Base-by-base conservation (phyloP, 148 eudicot species). In the Rhododendron ferrugineum region DNA sequence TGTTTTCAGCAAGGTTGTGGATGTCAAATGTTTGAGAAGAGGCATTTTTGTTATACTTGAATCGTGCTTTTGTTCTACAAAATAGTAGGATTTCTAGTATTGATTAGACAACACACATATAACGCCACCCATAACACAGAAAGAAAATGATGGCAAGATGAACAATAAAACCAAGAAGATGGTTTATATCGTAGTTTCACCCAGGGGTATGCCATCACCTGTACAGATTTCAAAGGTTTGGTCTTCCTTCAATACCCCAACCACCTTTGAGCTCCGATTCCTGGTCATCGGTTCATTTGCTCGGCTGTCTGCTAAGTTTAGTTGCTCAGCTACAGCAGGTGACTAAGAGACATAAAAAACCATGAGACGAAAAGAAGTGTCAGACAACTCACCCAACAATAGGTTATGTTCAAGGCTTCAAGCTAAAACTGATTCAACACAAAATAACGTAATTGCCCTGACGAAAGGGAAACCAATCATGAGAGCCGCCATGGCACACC, bases 331-430 rank as follows among this genome's bases (percentile, higher is more conserved):
- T 75, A 81, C 83, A 62, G 66, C 64, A 72, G 87, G 81, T 10
- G 88, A 84, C 94, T 92, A 56, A 30, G 60, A 76, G 47, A 87
- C 56, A 78, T 58, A 82, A 74, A 82, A 50, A 79, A 78, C n/a
- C 56, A 82, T 9, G 30, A 83, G 20, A 78, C 13, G 2, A 52
- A n/a, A 47, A 49, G 46, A 37, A 73, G 47, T 16, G 80, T 52
- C 68, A 7, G n/a, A 82, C n/a, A 16, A 36, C 62, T 62, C 23
- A 85, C 82, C 60, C 23, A 81, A 80, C 74, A 68, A 62, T 87
- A 46, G 83, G 84, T 84, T 87, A 47, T 49, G 28, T 4, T 54
- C 60, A 16, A 54, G 60, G 60, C 60, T 30, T 26, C 56, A 49
- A 52, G 64, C 11, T 14, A 16, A 28, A 26, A 26, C 6, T 79